Percentiles rank a stretch among this genome's conserved stretches.
Evolutionary conservation across 768 basidiomycete species (phyloP).

Genomic region (Clathrus columnatus): DNA sequence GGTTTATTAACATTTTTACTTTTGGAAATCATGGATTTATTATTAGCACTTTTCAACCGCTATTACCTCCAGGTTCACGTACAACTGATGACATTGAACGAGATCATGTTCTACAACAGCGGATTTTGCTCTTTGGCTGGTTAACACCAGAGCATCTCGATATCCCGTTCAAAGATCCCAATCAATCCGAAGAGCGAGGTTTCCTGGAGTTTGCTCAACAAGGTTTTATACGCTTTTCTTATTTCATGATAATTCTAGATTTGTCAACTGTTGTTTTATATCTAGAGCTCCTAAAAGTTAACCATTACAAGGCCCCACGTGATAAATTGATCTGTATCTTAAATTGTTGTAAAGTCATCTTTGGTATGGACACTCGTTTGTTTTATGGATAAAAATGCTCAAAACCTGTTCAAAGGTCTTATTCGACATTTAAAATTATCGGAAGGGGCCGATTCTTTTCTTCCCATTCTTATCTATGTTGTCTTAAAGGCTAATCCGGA

Average conservation of each 20-base stretch:
- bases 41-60: conserved; percentile 85
- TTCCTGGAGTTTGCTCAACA: conserved; percentile 87
- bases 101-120: conserved; percentile 82
- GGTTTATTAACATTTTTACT: background rate
- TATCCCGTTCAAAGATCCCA: conserved; percentile 56
- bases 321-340: conserved; percentile 97
- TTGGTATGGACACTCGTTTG: conserved; percentile 45
- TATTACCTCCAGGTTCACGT: conserved; percentile 64
- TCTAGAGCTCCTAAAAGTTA: conserved; percentile 87
- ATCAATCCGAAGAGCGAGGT: conserved; percentile 49
- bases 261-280: background rate
- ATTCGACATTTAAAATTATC: conserved; percentile 81
- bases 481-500: conserved; percentile 92
- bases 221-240: conserved; percentile 37
- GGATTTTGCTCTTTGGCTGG: conserved; percentile 89
- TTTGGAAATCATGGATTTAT: conserved; percentile 10
- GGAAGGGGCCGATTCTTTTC: conserved; percentile 88
- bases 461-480: conserved; percentile 90
- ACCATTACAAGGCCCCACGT: conserved; percentile 96
- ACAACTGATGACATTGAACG: conserved; percentile 96
- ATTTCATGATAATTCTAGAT: background rate
- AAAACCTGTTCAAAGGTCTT: conserved; percentile 45
- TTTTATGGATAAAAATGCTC: background rate
- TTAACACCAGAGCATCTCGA: conserved; percentile 84
- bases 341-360: conserved; percentile 98